Conservation (phyloP, 805 yeast genomes). For the Kodamaea lidongshanica region DNA sequence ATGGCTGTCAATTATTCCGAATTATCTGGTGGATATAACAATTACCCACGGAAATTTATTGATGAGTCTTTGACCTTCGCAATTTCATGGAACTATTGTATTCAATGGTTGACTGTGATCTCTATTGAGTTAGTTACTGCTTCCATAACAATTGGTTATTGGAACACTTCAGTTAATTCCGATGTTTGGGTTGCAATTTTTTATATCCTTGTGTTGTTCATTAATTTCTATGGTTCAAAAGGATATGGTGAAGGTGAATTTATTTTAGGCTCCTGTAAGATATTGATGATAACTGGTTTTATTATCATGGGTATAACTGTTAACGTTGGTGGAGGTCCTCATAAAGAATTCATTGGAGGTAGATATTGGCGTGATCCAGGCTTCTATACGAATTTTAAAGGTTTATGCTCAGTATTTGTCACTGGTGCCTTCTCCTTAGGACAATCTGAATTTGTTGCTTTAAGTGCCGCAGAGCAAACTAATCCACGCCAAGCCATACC, state of each 20-base stretch:
- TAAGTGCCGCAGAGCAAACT: slow-evolving; percentile 33
- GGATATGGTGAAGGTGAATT: slow-evolving; percentile 45
- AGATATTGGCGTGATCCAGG: slow-evolving; percentile 38
- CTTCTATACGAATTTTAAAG: slow-evolving; percentile 33
- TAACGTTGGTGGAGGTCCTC: slow-evolving; percentile 29
- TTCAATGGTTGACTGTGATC: slow-evolving; percentile 58
- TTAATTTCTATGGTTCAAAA: slow-evolving; percentile 42
- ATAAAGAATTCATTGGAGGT: slow-evolving; percentile 32
- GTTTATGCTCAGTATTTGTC: slow-evolving; percentile 33
- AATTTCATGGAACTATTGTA: slow-evolving; percentile 55
- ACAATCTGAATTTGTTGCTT: slow-evolving; percentile 35
- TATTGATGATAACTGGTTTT: slow-evolving; percentile 34
- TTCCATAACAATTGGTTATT: slow-evolving; percentile 52
- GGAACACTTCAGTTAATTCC: slow-evolving; percentile 48
- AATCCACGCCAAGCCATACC: slow-evolving; percentile 37
- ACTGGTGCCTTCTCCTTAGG: slow-evolving; percentile 39
- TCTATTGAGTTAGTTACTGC: slow-evolving; percentile 64
- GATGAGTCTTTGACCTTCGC: slow-evolving; percentile 57
- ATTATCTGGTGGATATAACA: slow-evolving; percentile 58
- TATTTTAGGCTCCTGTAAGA: slow-evolving; percentile 31
- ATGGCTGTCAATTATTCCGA: slow-evolving; percentile 55
- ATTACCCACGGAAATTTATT: slow-evolving; percentile 47
- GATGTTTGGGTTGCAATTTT: slow-evolving; percentile 55
- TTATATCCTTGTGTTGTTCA: slow-evolving; percentile 37
- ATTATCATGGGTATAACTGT: slow-evolving; percentile 36